Evolutionary conservation across 1,284 basidiomycete genomes (phyloP).

Genomic region (Phaffia rhodozyma): DNA sequence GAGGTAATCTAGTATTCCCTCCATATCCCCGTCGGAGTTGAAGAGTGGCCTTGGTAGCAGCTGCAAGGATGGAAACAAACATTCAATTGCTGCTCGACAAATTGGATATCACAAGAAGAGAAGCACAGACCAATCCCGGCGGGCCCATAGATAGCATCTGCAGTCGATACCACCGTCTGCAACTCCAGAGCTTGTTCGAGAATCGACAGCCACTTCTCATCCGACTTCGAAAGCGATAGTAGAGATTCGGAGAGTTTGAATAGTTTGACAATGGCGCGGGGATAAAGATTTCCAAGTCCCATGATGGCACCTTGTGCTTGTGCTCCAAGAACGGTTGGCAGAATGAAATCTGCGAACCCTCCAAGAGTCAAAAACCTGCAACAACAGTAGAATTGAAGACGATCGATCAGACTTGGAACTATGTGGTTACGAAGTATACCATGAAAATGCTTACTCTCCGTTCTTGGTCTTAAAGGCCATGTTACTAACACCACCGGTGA

Average conservation of each 20-base stretch:
- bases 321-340: slow-evolving; percentile 51
- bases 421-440: background rate
- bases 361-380: slow-evolving; percentile 57
- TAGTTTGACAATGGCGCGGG: slow-evolving; percentile 51
- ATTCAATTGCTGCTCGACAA: too few species aligned
- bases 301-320: slow-evolving; percentile 69
- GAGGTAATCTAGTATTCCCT: slow-evolving; percentile 58
- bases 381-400: background rate
- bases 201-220: slow-evolving; percentile 38
- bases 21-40: slow-evolving; percentile 60
- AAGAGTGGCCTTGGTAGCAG: slow-evolving; percentile 69
- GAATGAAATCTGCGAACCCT: slow-evolving; percentile 64
- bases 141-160: slow-evolving; percentile 67
- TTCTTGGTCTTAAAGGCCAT: slow-evolving; percentile 45
- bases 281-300: slow-evolving; percentile 41
- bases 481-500: slow-evolving; percentile 55
- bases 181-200: slow-evolving; percentile 59
- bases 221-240: slow-evolving; percentile 38
- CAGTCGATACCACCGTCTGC: slow-evolving; percentile 65
- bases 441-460: slow-evolving; percentile 44
- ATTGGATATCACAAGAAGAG: background rate
- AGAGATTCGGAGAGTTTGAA: slow-evolving; percentile 46
- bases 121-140: slow-evolving; percentile 43
- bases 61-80: slow-evolving; percentile 12
- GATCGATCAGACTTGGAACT: too few species aligned